Conservation (phyloP, 768 basidiomycete species). For the Coprinellus micaceus region DNA sequence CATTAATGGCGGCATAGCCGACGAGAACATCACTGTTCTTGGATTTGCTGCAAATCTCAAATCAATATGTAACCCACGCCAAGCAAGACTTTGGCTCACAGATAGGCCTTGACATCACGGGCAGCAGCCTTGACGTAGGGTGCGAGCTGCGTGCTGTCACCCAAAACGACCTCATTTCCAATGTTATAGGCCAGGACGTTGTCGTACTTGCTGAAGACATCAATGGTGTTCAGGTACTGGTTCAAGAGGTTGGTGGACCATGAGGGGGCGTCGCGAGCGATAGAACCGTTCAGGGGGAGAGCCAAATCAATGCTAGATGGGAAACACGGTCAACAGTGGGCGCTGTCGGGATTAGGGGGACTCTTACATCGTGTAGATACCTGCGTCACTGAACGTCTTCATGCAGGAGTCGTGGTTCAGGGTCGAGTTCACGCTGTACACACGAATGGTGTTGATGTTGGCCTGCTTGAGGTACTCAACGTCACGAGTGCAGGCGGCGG, state of each 20-base stretch:
- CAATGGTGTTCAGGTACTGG: slow-evolving; percentile 73
- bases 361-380: slow-evolving; percentile 86
- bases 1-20: slow-evolving; percentile 86
- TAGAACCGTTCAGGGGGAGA: slow-evolving; percentile 81
- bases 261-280: slow-evolving; percentile 64
- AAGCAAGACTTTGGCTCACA: slow-evolving; percentile 43
- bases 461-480: slow-evolving; percentile 73
- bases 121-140: slow-evolving; percentile 90
- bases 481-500: slow-evolving; percentile 70
- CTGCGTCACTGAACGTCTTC: slow-evolving; percentile 66
- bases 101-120: slow-evolving; percentile 80
- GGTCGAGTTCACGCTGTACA: slow-evolving; percentile 81
- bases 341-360: slow-evolving; percentile 1
- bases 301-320: slow-evolving; percentile 79
- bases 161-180: slow-evolving; percentile 75
- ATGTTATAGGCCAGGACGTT: slow-evolving; percentile 89
- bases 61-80: slow-evolving; percentile 1
- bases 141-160: slow-evolving; percentile 56
- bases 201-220: slow-evolving; percentile 79
- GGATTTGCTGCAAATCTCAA: slow-evolving; percentile 44
- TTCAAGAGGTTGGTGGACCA: slow-evolving; percentile 84
- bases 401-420: slow-evolving; percentile 88
- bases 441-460: slow-evolving; percentile 76
- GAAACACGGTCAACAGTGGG: slow-evolving; percentile 9
- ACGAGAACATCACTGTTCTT: slow-evolving; percentile 65